Percentiles rank a stretch among this genome's conserved stretches.
Conservation (phyloP, 2,329 filamentous ascomycete species). For the Trichothecium sympodiale region DNA sequence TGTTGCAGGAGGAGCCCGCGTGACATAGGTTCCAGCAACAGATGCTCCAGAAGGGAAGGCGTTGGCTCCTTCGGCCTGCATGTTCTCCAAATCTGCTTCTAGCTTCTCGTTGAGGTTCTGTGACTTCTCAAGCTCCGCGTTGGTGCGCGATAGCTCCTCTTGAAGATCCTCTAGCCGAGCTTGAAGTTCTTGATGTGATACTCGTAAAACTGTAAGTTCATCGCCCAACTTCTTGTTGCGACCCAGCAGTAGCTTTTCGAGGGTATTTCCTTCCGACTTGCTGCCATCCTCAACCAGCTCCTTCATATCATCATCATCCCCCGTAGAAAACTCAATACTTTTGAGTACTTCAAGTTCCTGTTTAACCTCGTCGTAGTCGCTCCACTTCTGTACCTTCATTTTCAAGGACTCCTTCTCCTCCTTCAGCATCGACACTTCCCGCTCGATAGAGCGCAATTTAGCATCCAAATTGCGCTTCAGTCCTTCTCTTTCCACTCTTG, state of each 20-base stretch:
- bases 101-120: conserved; percentile 78
- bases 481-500: conserved; percentile 72
- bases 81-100: conserved; percentile 79
- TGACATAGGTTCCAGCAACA: conserved; percentile 82
- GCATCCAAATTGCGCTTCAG: conserved; percentile 67
- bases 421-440: conserved; percentile 62
- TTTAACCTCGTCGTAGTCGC: conserved; percentile 92
- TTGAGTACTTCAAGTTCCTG: conserved; percentile 93
- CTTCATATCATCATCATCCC: conserved; percentile 54
- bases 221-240: conserved; percentile 95
- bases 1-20: conserved; percentile 43
- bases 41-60: conserved; percentile 83
- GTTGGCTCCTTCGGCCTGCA: conserved; percentile 78
- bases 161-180: conserved; percentile 68
- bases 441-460: conserved; percentile 66
- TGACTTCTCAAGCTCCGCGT: conserved; percentile 75
- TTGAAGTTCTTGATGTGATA: conserved; percentile 89
- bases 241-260: conserved; percentile 83
- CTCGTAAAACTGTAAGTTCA: conserved; percentile 82
- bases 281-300: conserved; percentile 25
- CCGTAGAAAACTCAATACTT: conserved; percentile 93
- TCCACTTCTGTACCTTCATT: conserved; percentile 75
- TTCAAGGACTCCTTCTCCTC: conserved; percentile 74
- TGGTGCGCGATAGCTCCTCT: conserved; percentile 72
- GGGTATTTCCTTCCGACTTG: conserved; percentile 54